Conservation (phyloP, 2,329 filamentous ascomycete species). For the Aureobasidium sp. region DNA sequence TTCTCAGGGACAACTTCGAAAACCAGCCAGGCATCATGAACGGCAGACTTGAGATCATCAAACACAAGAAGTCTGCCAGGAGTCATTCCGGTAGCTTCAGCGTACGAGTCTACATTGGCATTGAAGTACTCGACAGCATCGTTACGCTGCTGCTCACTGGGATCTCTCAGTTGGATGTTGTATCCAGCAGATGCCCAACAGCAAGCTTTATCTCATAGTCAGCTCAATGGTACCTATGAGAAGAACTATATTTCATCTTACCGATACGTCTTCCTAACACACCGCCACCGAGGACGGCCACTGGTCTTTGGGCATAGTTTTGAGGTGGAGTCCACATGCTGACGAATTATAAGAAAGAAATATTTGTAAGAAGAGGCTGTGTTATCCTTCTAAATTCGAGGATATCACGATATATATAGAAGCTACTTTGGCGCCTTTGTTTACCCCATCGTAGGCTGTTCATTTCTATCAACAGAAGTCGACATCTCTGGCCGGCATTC, state of each 20-base stretch:
- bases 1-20: conserved; percentile 49
- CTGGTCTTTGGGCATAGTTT: conserved; percentile 25
- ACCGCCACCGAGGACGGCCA: conserved; percentile 38
- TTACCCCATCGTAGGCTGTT: neutral
- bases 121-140: conserved; percentile 37
- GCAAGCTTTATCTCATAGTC: neutral
- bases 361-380: neutral
- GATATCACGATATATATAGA: neutral
- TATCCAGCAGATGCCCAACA: conserved; percentile 39
- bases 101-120: conserved; percentile 27
- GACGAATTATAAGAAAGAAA: neutral
- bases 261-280: conserved; percentile 40
- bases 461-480: neutral
- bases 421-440: neutral
- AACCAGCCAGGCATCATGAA: conserved; percentile 45
- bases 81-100: neutral
- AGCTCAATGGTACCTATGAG: neutral
- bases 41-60: conserved; percentile 34
- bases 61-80: conserved; percentile 29
- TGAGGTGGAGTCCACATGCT: conserved; percentile 34
- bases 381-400: neutral
- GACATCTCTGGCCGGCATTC: neutral
- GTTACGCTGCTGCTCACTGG: conserved; percentile 31
- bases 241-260: neutral
- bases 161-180: conserved; percentile 40